These are phyloP conservation scores for Amauroascus niger DNA, from an alignment of 2,329 filamentous ascomycete genomes.

Conservation along the genomic window DNA sequence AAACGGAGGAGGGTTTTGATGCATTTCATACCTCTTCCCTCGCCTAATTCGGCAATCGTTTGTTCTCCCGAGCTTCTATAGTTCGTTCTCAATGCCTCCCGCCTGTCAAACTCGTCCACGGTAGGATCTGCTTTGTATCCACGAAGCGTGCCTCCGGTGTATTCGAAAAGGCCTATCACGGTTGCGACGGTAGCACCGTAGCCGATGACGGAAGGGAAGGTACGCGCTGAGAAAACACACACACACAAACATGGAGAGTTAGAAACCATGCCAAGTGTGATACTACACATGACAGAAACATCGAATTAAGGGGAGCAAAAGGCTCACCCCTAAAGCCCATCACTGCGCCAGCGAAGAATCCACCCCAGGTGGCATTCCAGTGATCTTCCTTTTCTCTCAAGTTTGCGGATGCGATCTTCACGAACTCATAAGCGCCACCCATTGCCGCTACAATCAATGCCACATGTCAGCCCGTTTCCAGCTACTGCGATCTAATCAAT, in stretches of 20 bases:
- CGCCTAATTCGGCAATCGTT: slow-evolving; percentile 70
- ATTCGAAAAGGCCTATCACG: slow-evolving; percentile 56
- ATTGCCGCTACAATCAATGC: slow-evolving; percentile 49
- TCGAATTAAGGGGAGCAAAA: too few relatives aligned
- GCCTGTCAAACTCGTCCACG: slow-evolving; percentile 64
- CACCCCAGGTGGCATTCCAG: slow-evolving; percentile 64
- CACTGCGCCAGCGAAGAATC: slow-evolving; percentile 64
- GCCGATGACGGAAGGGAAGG: slow-evolving; percentile 61
- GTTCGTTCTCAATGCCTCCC: slow-evolving; percentile 63
- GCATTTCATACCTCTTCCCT: slow-evolving; percentile 65
- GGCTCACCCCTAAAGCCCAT: slow-evolving; percentile 61
- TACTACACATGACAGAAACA: too few relatives aligned
- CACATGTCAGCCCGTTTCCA: slow-evolving; percentile 11
- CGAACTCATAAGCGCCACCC: slow-evolving; percentile 69
- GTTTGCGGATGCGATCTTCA: slow-evolving; percentile 67
- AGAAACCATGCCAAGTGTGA: neutral
- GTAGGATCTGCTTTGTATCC: slow-evolving; percentile 48
- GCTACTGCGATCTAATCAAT: neutral
- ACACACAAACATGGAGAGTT: too few relatives aligned
- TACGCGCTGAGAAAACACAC: slow-evolving; percentile 42
- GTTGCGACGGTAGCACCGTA: slow-evolving; percentile 52
- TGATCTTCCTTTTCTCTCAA: slow-evolving; percentile 73
- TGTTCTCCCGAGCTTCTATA: slow-evolving; percentile 67
- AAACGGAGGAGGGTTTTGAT: slow-evolving; percentile 24
- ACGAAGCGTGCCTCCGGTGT: slow-evolving; percentile 53